These are phyloP conservation scores for Fusarium sp. DNA, from an alignment of 2,329 filamentous ascomycete genomes.

Conservation along the genomic window DNA sequence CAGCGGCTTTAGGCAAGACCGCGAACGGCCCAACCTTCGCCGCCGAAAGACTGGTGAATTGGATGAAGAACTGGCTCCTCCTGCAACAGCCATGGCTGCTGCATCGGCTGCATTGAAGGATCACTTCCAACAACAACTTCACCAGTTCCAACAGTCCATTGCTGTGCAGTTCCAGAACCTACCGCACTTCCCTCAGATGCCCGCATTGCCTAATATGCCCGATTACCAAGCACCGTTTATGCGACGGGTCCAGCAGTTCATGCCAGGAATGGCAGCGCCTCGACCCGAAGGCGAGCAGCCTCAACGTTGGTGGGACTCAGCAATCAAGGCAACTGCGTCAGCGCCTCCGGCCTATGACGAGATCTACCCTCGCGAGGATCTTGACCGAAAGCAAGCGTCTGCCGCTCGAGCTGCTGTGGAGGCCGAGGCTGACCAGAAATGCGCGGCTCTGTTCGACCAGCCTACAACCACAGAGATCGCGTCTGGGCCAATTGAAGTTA, in stretches of 20 bases:
- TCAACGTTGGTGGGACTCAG: constrained; percentile 74
- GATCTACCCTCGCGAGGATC: constrained; percentile 71
- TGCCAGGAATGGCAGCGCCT: constrained; percentile 71
- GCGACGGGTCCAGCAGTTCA: constrained; percentile 77
- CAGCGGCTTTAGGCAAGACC: constrained; percentile 46
- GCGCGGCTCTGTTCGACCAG: constrained; percentile 64
- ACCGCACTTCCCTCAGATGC: constrained; percentile 68
- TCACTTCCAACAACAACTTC: constrained; percentile 78
- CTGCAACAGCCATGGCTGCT: constrained; percentile 71
- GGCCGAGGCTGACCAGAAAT: constrained; percentile 69
- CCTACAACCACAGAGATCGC: constrained; percentile 45
- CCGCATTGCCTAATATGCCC: constrained; percentile 70
- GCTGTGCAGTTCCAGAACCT: constrained; percentile 73
- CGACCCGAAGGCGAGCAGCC: constrained; percentile 60
- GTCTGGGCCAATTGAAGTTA: constrained; percentile 51
- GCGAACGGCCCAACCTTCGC: constrained; percentile 51
- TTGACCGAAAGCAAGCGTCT: constrained; percentile 69
- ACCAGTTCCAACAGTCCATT: constrained; percentile 80
- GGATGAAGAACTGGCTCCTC: constrained; percentile 59
- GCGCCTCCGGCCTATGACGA: constrained; percentile 83
- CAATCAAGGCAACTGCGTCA: constrained; percentile 61
- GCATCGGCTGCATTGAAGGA: constrained; percentile 79
- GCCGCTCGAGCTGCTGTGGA: constrained; percentile 69
- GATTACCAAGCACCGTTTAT: constrained; percentile 81
- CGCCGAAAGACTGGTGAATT: constrained; percentile 55